A percentile compares a stretch with the other conserved stretches of the same genome.
Conservation (phyloP, 352 stramenopile species). For the Phytophthora kernoviae region DNA sequence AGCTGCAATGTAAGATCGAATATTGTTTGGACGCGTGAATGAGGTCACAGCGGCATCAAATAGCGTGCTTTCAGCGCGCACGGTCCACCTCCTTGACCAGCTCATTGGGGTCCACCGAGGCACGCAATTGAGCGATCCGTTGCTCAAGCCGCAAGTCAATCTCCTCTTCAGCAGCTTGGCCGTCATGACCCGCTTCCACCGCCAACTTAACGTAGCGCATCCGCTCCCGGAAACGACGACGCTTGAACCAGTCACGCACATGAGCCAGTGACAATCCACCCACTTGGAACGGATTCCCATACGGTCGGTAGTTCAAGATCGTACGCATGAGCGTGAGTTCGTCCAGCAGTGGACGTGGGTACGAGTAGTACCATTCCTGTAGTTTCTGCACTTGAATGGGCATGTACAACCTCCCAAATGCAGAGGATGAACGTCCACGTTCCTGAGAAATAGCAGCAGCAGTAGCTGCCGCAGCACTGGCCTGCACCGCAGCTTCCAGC, state of each 20-base stretch:
- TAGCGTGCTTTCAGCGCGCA: conserved; percentile 61
- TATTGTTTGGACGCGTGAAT: conserved; percentile 63
- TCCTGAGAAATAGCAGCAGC: conserved; percentile 78
- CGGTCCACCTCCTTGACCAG: conserved; percentile 81
- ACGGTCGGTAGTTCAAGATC: conserved; percentile 83
- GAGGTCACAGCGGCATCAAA: conserved; percentile 70
- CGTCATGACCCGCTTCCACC: conserved; percentile 64
- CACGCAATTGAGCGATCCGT: conserved; percentile 71
- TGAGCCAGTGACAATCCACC: conserved; percentile 67
- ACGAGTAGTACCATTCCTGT: conserved; percentile 86
- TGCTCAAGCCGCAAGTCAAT: conserved; percentile 82
- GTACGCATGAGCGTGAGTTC: conserved; percentile 86
- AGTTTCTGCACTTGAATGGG: conserved; percentile 79
- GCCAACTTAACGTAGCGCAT: conserved; percentile 80
- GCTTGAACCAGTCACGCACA: conserved; percentile 88
- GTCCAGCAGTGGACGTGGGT: conserved; percentile 75
- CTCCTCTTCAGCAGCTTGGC: conserved; percentile 70
- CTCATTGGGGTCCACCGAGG: conserved; percentile 74
- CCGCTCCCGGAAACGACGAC: conserved; percentile 75
- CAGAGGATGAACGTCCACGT: conserved; percentile 54
- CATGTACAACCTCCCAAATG: conserved; percentile 60
- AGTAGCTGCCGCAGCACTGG: conserved; percentile 64
- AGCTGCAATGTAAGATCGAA: conserved; percentile 62
- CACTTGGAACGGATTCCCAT: conserved; percentile 68
- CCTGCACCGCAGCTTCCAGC: conserved; percentile 61